These are phyloP conservation scores for Saccharomyces paradoxus DNA, from an alignment of 805 yeast species.

Conservation along the genomic window DNA sequence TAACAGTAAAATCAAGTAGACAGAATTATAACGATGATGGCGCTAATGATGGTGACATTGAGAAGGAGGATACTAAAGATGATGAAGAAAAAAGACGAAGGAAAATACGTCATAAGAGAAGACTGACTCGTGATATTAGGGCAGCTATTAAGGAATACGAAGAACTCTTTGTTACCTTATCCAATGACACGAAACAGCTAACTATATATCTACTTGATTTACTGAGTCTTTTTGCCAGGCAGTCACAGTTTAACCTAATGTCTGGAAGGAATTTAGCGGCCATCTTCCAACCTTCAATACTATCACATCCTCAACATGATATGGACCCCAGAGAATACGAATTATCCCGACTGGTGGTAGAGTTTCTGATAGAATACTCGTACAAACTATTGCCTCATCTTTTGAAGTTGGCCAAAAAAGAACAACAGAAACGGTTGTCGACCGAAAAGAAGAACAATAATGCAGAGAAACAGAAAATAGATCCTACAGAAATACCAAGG, in stretches of 20 bases:
- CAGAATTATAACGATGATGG: constrained; percentile 6
- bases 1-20: constrained; percentile 1
- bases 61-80: constrained; percentile 8
- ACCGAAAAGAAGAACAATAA: background rate
- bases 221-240: constrained; percentile 74
- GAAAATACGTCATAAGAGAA: constrained; percentile 45
- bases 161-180: constrained; percentile 55
- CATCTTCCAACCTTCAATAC: constrained; percentile 91
- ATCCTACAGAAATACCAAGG: constrained; percentile 1
- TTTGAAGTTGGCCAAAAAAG: constrained; percentile 28
- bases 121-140: constrained; percentile 54
- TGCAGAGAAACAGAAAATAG: constrained; percentile 4
- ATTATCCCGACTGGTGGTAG: constrained; percentile 75
- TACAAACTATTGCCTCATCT: constrained; percentile 62
- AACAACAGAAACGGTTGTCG: constrained; percentile 8
- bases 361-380: constrained; percentile 80
- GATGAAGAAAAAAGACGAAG: constrained; percentile 25
- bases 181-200: constrained; percentile 71
- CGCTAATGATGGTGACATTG: constrained; percentile 14
- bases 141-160: constrained; percentile 69
- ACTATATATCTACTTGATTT: constrained; percentile 81
- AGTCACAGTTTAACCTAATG: constrained; percentile 76
- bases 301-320: constrained; percentile 88
- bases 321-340: constrained; percentile 89
- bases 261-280: constrained; percentile 90